Evolutionary conservation across 148 eudicot species (phyloP).

Genomic region (Cornus florida): DNA sequence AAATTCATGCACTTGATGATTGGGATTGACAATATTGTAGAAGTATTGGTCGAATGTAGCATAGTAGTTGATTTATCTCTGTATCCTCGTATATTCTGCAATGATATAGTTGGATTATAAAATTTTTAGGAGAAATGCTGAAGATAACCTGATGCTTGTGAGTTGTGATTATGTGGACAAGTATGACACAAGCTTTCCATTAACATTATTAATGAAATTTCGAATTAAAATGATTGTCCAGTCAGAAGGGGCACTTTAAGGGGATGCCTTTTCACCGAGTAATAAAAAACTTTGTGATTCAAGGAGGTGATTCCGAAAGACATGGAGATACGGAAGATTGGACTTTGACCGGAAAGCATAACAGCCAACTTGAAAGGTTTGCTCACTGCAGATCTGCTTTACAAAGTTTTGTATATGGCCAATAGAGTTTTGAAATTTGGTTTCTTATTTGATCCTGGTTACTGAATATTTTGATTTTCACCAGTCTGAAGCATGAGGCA

Average conservation of each 20-base stretch:
- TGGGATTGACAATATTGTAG: neutral
- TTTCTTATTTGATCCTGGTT: slow-evolving; percentile 5
- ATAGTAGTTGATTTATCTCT: neutral
- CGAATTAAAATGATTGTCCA: slow-evolving; percentile 35
- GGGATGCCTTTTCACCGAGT: slow-evolving; percentile 91
- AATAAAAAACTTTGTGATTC: slow-evolving; percentile 86
- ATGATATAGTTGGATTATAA: neutral
- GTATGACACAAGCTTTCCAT: neutral
- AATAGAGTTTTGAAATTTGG: neutral
- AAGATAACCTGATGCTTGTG: neutral
- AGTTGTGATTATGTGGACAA: neutral
- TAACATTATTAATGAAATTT: neutral
- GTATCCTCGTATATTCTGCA: neutral
- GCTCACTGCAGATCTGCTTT: neutral
- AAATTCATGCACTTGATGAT: neutral
- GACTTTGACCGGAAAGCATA: slow-evolving; percentile 80
- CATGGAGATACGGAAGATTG: slow-evolving; percentile 75
- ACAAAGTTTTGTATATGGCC: neutral
- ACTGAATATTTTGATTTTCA: neutral
- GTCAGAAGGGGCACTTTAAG: slow-evolving; percentile 81
- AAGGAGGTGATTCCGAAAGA: slow-evolving; percentile 71
- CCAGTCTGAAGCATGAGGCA: slow-evolving; percentile 92
- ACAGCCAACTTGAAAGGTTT: slow-evolving; percentile 81
- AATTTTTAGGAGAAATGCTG: neutral
- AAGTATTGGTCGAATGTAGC: neutral